phyloP scores from a whole-genome alignment of 805 yeast genomes.

The Candida chilensis region DNA sequence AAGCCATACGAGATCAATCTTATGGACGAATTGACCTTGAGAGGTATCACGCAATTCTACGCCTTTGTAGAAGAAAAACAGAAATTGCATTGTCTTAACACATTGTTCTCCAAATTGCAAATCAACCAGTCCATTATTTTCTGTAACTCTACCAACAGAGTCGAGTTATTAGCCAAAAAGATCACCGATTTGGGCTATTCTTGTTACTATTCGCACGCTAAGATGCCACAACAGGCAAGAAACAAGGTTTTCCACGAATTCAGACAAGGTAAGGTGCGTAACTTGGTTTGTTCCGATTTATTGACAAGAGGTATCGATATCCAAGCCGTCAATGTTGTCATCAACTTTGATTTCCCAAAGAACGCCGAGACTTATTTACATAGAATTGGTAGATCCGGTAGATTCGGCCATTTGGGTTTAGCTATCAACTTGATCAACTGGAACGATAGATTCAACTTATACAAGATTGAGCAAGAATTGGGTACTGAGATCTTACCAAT shows the following conservation, averaged over 20 bases:
- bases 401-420: constrained; percentile 96
- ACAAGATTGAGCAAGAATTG: constrained; percentile 92
- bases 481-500: constrained; percentile 97
- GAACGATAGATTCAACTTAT: constrained; percentile 90
- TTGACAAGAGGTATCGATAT: constrained; percentile 98
- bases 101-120: constrained; percentile 87
- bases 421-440: constrained; percentile 95
- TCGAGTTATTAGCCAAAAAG: constrained; percentile 89
- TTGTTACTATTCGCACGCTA: constrained; percentile 94
- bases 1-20: constrained; percentile 93
- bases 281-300: constrained; percentile 92
- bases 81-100: constrained; percentile 91
- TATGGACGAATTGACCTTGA: constrained; percentile 94
- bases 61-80: constrained; percentile 98
- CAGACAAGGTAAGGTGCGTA: constrained; percentile 96
- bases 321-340: constrained; percentile 96
- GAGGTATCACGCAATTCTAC: constrained; percentile 95
- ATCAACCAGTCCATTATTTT: constrained; percentile 95
- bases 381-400: constrained; percentile 98
- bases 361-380: constrained; percentile 96
- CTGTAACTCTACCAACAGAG: constrained; percentile 95
- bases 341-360: constrained; percentile 97
- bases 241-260: constrained; percentile 98
- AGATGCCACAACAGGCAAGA: constrained; percentile 95
- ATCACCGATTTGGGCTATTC: constrained; percentile 95